Conservation (phyloP, 306 rosid species). For the Quercus parvula region DNA sequence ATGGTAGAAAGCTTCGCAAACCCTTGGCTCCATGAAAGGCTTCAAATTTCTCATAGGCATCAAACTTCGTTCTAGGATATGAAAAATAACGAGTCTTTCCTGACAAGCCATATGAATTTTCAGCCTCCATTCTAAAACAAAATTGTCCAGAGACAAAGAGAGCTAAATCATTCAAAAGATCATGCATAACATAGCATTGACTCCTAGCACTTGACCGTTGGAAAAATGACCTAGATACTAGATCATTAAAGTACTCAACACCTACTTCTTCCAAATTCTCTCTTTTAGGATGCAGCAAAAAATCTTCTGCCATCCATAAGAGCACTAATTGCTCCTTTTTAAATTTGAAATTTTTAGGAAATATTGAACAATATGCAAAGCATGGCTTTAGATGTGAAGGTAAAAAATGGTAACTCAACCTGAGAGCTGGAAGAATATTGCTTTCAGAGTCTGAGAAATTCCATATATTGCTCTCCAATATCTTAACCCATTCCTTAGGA, state of each 20-base stretch:
- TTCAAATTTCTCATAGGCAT: no score
- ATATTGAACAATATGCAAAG: slow-evolving; percentile 28
- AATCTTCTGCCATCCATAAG: slow-evolving; percentile 30
- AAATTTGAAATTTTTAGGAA: slow-evolving; percentile 6
- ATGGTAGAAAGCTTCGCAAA: no score
- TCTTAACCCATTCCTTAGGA: neutral
- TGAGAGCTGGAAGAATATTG: slow-evolving; percentile 12
- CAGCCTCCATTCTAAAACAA: no score
- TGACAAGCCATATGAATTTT: no score
- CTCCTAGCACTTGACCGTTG: no score
- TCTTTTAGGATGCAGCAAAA: slow-evolving; percentile 5
- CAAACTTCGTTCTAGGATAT: no score
- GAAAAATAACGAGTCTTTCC: no score
- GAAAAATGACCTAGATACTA: no score
- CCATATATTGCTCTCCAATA: slow-evolving; percentile 15
- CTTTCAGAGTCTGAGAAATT: neutral
- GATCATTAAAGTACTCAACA: neutral
- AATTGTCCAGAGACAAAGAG: no score
- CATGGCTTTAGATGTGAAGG: slow-evolving; percentile 7
- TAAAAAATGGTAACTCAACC: slow-evolving; percentile 19
- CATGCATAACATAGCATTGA: no score
- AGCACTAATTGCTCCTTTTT: neutral
- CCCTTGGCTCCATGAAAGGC: no score
- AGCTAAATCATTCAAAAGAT: no score
- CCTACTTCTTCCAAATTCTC: slow-evolving; percentile 7